Evolutionary conservation across 2,329 filamentous ascomycete genomes (phyloP).

Genomic region (Hymenoscyphus infarciens): DNA sequence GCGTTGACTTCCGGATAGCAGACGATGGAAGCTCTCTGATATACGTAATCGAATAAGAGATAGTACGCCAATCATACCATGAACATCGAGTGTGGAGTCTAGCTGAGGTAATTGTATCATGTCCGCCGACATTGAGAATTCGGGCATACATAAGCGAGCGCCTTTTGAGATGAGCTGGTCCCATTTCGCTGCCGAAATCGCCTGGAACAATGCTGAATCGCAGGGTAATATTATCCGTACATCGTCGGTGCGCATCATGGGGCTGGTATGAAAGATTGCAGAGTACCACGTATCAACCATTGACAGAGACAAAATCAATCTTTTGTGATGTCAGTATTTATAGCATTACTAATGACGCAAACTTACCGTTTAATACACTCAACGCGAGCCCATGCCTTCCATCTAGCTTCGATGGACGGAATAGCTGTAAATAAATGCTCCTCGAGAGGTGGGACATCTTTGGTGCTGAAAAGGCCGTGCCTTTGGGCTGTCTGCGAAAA

Average conservation of each 20-base stretch:
- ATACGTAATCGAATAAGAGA: conserved; percentile 41
- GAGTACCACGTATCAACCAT: conserved; percentile 30
- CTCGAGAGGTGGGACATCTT: conserved; percentile 42
- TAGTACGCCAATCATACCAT: conserved; percentile 38
- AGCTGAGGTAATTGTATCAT: conserved; percentile 36
- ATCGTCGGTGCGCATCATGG: conserved; percentile 21
- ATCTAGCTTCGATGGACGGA: conserved; percentile 43
- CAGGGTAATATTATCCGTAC: conserved; percentile 25
- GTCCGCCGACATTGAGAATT: conserved; percentile 27
- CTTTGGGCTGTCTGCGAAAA: conserved; percentile 42
- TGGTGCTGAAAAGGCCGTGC: conserved; percentile 47
- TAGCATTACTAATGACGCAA: not conserved
- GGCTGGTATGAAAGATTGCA: conserved; percentile 21
- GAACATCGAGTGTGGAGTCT: conserved; percentile 29
- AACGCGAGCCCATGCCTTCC: conserved; percentile 51
- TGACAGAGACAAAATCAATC: conserved; percentile 24
- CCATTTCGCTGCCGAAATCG: conserved; percentile 23
- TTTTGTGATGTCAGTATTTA: conserved; percentile 9
- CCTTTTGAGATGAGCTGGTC: conserved; percentile 17
- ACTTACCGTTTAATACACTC: conserved; percentile 47
- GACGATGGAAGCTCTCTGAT: conserved; percentile 42
- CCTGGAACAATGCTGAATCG: conserved; percentile 23
- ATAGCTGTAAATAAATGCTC: conserved; percentile 42
- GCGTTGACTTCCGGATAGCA: conserved; percentile 35
- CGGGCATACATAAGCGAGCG: conserved; percentile 30